Evolutionary conservation across 179 eudicot genomes (phyloP).

Genomic region (Corrigiola litoralis): DNA sequence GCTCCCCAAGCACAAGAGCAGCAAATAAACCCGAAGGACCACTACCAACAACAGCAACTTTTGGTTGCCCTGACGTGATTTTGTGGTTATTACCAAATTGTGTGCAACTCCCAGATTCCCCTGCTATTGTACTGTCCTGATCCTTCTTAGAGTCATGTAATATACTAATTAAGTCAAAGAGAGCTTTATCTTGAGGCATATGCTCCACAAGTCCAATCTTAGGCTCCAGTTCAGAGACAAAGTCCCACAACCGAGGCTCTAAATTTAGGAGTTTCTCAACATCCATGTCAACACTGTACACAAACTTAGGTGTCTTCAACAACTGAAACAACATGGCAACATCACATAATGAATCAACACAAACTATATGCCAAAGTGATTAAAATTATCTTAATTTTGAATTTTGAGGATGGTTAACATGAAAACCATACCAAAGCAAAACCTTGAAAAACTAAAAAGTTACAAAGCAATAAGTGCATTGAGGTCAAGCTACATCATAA

Average conservation of each 20-base stretch:
- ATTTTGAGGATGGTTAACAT: no score
- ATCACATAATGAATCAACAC: slow-evolving; percentile 4
- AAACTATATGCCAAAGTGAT: neutral
- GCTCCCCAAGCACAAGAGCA: slow-evolving; percentile 89
- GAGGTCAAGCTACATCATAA: no score
- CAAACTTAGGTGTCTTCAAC: slow-evolving; percentile 66
- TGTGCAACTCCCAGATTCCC: slow-evolving; percentile 28
- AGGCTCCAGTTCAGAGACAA: slow-evolving; percentile 71
- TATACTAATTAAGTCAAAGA: slow-evolving; percentile 54
- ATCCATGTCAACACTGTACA: slow-evolving; percentile 86
- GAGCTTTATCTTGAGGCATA: slow-evolving; percentile 39
- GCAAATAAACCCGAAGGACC: slow-evolving; percentile 97
- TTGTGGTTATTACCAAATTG: slow-evolving; percentile 20
- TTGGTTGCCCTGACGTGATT: slow-evolving; percentile 45
- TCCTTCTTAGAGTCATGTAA: slow-evolving; percentile 40
- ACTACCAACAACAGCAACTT: slow-evolving; percentile 88
- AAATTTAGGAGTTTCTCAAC: slow-evolving; percentile 60
- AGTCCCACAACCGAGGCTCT: slow-evolving; percentile 82
- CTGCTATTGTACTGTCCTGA: slow-evolving; percentile 22
- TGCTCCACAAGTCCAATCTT: slow-evolving; percentile 67
- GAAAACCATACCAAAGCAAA: no score
- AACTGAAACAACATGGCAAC: slow-evolving; percentile 26
- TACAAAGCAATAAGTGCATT: no score
- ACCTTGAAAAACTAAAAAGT: no score
- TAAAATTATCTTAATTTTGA: neutral